Evolutionary conservation across 257 asterid genomes (phyloP).

Genomic region (Agastache rugosa): DNA sequence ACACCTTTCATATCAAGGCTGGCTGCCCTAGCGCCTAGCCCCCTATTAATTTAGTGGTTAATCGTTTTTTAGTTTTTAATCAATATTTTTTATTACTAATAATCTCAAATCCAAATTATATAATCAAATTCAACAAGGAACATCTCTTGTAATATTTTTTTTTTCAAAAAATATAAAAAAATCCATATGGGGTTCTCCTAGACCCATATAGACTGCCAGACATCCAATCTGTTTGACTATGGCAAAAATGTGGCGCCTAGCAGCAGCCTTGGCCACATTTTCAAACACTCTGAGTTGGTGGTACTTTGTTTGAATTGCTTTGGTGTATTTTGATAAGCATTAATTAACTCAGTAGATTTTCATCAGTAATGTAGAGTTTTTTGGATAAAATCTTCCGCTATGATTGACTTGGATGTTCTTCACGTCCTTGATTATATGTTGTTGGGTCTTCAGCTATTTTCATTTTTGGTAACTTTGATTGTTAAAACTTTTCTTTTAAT

Average conservation of each 20-base stretch:
- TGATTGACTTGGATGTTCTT: background rate
- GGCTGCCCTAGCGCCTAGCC: background rate
- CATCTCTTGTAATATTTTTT: background rate
- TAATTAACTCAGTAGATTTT: background rate
- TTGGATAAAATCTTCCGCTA: background rate
- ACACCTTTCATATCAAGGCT: background rate
- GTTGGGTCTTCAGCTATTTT: background rate
- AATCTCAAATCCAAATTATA: background rate
- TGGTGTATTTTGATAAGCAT: too few relatives aligned
- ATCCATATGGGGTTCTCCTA: background rate
- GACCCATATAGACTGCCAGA: background rate
- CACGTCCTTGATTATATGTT: slow-evolving; percentile 2
- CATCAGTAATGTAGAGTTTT: background rate
- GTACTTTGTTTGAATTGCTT: too few relatives aligned
- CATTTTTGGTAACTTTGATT: background rate
- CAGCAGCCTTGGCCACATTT: background rate
- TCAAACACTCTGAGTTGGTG: background rate
- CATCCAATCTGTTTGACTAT: background rate
- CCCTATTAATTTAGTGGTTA: too few relatives aligned
- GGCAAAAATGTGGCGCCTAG: background rate
- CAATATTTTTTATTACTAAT: too few relatives aligned
- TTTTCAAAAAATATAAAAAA: background rate
- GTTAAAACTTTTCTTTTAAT: background rate
- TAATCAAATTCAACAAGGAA: background rate
- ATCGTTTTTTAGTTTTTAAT: too few relatives aligned